Conservation (phyloP, 208 protist genomes). For the Trypanosoma theileri region DNA sequence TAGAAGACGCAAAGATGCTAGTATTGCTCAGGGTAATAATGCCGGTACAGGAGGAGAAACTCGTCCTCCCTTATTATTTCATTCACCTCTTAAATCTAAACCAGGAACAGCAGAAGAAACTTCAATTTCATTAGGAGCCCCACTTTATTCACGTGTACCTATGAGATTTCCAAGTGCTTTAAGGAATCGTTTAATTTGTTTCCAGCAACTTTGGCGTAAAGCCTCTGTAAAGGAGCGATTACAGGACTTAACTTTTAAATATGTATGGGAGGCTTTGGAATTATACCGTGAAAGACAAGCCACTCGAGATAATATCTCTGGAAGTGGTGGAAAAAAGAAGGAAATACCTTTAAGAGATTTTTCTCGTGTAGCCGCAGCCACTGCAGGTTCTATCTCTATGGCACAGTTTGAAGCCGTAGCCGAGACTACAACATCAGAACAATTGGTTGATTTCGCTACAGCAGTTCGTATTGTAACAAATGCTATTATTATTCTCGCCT, state of each 20-base stretch:
- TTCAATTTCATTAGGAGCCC: not conserved
- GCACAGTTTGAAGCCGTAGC: slow-evolving; percentile 42
- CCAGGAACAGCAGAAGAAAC: not conserved
- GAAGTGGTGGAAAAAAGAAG: not conserved
- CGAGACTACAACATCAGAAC: slow-evolving; percentile 32
- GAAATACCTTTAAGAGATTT: not conserved
- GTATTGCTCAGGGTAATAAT: not conserved
- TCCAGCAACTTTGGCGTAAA: slow-evolving; percentile 57
- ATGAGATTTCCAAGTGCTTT: not conserved
- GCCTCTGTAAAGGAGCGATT: slow-evolving; percentile 31
- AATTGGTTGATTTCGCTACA: slow-evolving; percentile 39
- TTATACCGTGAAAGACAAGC: slow-evolving; percentile 36
- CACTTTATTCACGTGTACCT: slow-evolving; percentile 1
- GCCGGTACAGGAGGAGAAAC: too few species aligned
- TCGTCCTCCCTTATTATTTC: too few species aligned
- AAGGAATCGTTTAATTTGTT: slow-evolving; percentile 4
- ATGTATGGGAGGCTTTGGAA: slow-evolving; percentile 48
- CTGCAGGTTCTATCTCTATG: slow-evolving; percentile 34
- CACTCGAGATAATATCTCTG: not conserved
- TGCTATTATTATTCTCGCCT: slow-evolving; percentile 54
- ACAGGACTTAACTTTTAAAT: slow-evolving; percentile 39
- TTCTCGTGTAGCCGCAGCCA: not conserved
- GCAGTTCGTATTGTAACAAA: slow-evolving; percentile 45
- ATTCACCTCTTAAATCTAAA: not conserved
- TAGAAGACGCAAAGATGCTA: not conserved